phyloP scores from a whole-genome alignment of 495 filamentous ascomycete genomes.

The Podospora tetraspora region DNA sequence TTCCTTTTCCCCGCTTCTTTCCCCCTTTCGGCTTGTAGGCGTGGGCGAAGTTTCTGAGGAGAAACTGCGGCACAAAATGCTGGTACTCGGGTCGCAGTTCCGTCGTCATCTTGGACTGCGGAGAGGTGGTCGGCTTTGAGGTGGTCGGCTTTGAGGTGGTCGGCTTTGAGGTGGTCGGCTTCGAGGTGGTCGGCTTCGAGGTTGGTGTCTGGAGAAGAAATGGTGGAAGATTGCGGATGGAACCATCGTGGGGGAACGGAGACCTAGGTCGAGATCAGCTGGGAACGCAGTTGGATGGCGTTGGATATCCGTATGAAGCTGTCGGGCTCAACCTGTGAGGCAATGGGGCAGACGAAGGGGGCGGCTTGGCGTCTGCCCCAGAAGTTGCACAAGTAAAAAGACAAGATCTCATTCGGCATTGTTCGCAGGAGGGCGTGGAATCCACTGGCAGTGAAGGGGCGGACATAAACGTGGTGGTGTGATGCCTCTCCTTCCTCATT shows the following conservation, averaged over 20 bases:
- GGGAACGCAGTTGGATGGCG: background rate
- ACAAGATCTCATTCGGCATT: background rate
- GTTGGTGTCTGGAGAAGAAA: background rate
- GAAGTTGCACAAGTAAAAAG: background rate
- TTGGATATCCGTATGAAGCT: no score
- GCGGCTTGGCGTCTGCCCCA: background rate
- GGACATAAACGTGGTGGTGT: background rate
- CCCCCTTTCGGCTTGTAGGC: slow-evolving; percentile 14
- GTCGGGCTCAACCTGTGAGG: background rate
- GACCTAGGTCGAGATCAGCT: background rate
- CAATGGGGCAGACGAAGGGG: background rate
- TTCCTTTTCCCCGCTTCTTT: slow-evolving; percentile 9
- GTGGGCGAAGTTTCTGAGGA: slow-evolving; percentile 42
- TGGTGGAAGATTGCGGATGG: background rate
- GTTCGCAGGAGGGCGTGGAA: background rate
- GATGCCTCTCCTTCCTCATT: background rate
- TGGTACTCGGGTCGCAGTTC: slow-evolving; percentile 32
- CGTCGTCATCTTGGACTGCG: background rate
- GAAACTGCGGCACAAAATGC: slow-evolving; percentile 46
- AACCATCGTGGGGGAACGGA: background rate
- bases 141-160: no score
- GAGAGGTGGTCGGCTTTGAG: background rate
- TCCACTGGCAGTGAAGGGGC: background rate
- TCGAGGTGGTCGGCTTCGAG: background rate
- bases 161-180: no score